Evolutionary conservation across 1,284 basidiomycete species (phyloP).

Genomic region (Melanopsichium pennsylvanicum): DNA sequence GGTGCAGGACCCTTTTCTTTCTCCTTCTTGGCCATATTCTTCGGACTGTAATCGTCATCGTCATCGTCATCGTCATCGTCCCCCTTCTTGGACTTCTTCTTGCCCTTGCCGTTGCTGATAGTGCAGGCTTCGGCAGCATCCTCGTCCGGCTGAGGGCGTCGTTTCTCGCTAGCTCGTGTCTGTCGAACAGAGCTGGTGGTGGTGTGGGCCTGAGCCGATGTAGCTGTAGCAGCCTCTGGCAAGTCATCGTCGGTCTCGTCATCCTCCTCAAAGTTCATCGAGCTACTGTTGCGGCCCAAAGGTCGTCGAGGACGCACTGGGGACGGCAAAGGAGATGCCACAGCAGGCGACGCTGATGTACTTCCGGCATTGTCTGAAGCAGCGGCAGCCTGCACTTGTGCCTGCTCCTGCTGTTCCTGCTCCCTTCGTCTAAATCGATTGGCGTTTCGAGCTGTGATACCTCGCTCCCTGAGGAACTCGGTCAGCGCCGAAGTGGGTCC

Average conservation of each 20-base stretch:
- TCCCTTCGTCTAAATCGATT: slow-evolving; percentile 66
- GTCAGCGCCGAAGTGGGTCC: slow-evolving; percentile 91
- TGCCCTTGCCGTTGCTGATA: slow-evolving; percentile 69
- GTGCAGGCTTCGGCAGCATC: slow-evolving; percentile 65
- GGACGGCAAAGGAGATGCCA: slow-evolving; percentile 5
- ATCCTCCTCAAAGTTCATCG: slow-evolving; percentile 68
- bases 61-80: slow-evolving; percentile 46
- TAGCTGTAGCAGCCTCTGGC: slow-evolving; percentile 65
- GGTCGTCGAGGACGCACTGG: slow-evolving; percentile 11
- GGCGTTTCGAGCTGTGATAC: slow-evolving; percentile 77
- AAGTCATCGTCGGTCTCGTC: slow-evolving; percentile 75
- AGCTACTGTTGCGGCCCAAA: slow-evolving; percentile 33
- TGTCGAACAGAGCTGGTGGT: slow-evolving; percentile 65
- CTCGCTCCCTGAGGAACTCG: slow-evolving; percentile 83
- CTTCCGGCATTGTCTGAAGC: slow-evolving; percentile 27
- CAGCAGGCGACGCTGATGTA: slow-evolving; percentile 10
- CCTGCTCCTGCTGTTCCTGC: slow-evolving; percentile 63
- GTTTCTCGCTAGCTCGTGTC: slow-evolving; percentile 39
- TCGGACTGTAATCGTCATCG: slow-evolving; percentile 67
- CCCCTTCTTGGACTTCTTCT: slow-evolving; percentile 31
- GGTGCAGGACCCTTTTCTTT: slow-evolving; percentile 69
- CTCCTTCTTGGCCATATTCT: slow-evolving; percentile 69
- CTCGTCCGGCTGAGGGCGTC: slow-evolving; percentile 17
- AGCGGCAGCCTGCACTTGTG: slow-evolving; percentile 67
- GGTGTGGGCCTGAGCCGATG: slow-evolving; percentile 28